Conservation (phyloP, 129 eudicot species). For the Pseudognaphalium luteoalbum region DNA sequence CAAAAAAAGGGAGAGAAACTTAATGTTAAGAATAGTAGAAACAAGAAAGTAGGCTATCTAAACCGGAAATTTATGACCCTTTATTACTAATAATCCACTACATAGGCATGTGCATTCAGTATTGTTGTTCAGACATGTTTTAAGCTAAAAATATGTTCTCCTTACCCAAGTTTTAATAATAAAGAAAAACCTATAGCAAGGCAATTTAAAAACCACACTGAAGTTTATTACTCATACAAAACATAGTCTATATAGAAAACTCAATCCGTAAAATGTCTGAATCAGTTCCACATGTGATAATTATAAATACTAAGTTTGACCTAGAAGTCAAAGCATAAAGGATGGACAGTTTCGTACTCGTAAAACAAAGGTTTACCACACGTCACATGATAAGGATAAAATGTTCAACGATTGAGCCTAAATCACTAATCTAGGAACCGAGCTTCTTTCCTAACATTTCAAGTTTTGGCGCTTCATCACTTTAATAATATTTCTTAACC, state of each 20-base stretch:
- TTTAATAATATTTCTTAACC: not conserved
- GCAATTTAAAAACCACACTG: not conserved
- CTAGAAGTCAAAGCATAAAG: not conserved
- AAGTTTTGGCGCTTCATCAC: not conserved
- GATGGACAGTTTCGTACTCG: not conserved
- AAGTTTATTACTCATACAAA: not conserved
- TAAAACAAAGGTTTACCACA: constrained; percentile 1
- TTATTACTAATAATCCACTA: not conserved
- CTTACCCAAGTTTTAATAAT: not conserved
- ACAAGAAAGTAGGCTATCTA: not conserved
- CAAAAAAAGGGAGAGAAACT: not conserved
- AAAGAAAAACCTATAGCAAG: not conserved
- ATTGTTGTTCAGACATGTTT: not conserved
- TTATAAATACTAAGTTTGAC: not conserved
- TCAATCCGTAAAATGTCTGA: not conserved
- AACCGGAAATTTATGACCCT: not conserved
- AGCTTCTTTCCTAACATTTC: constrained; percentile 1
- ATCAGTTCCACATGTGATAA: not conserved
- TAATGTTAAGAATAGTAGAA: not conserved
- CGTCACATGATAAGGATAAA: not conserved
- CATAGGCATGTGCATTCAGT: not conserved
- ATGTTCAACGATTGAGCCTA: not conserved
- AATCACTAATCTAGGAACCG: not conserved
- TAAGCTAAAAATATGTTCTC: not conserved
- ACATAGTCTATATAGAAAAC: not conserved